Evolutionary conservation across 1,284 basidiomycete species (phyloP).

Genomic region (Cryptococcus depauperatus): DNA sequence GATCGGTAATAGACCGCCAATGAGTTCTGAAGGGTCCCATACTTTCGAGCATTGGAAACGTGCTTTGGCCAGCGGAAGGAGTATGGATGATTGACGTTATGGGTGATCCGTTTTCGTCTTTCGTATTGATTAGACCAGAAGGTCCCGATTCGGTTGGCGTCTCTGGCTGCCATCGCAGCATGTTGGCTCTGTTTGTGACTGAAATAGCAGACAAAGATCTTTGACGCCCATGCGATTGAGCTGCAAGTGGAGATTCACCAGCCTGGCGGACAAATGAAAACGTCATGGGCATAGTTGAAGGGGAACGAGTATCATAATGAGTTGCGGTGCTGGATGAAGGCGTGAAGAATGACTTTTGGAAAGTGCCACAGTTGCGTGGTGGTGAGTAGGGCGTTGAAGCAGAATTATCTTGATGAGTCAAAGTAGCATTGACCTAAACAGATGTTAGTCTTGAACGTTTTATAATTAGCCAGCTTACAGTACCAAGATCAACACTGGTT

Average conservation of each 20-base stretch:
- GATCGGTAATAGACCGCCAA: conserved; percentile 12
- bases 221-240: conserved; percentile 7
- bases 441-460: too few relatives aligned
- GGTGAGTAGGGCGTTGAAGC: not conserved
- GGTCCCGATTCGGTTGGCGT: conserved; percentile 2
- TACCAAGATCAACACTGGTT: conserved; percentile 14
- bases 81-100: conserved; percentile 17
- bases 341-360: not conserved
- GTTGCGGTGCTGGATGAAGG: not conserved
- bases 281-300: not conserved
- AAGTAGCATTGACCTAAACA: too few relatives aligned
- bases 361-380: not conserved
- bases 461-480: too few relatives aligned
- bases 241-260: conserved; percentile 1
- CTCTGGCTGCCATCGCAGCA: conserved; percentile 3
- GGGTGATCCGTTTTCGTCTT: conserved; percentile 13
- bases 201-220: conserved; percentile 22
- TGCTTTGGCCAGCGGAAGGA: conserved; percentile 18
- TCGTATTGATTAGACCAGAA: not conserved
- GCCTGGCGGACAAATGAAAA: not conserved
- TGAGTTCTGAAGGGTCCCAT: conserved; percentile 1
- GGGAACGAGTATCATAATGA: not conserved
- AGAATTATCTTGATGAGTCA: too few relatives aligned
- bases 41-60: conserved; percentile 7
- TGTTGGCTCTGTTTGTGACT: conserved; percentile 14